Percentiles rank a stretch among this genome's conserved stretches.
Evolutionary conservation across 768 basidiomycete species (phyloP).

Genomic region (Mycena crocata): DNA sequence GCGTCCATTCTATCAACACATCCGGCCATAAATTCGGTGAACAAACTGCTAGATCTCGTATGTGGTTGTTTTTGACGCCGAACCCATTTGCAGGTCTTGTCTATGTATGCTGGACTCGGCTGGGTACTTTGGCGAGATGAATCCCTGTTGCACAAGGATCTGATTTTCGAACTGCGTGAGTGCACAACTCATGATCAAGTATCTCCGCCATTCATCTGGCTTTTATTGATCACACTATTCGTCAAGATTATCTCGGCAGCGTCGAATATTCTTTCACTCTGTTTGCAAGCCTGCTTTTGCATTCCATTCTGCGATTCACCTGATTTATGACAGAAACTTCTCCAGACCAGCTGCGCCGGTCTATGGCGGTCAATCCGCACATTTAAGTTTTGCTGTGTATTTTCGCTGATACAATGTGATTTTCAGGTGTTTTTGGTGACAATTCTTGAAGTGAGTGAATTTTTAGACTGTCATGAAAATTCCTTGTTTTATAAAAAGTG

Average conservation of each 20-base stretch:
- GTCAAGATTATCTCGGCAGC: slow-evolving; percentile 61
- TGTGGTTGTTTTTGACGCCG: slow-evolving; percentile 28
- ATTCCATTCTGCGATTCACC: not conserved
- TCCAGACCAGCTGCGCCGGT: slow-evolving; percentile 69
- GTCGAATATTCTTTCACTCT: slow-evolving; percentile 73
- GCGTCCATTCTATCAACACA: slow-evolving; percentile 32
- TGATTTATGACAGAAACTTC: slow-evolving; percentile 54
- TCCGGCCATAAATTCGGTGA: slow-evolving; percentile 73
- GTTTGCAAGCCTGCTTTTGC: slow-evolving; percentile 42
- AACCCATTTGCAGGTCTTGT: slow-evolving; percentile 43
- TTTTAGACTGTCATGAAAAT: no score
- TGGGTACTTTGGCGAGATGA: slow-evolving; percentile 75
- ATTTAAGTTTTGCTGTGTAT: no score
- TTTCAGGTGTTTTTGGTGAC: no score
- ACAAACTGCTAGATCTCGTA: slow-evolving; percentile 27
- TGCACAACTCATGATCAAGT: no score
- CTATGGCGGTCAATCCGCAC: no score
- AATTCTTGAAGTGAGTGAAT: no score
- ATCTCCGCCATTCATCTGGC: slow-evolving; percentile 27
- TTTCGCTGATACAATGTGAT: no score
- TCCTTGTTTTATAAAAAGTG: no score
- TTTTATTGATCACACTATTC: slow-evolving; percentile 26
- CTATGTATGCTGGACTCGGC: slow-evolving; percentile 66
- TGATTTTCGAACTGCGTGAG: slow-evolving; percentile 75
- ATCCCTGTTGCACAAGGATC: slow-evolving; percentile 66